These are phyloP conservation scores for Volvox carteri DNA, from an alignment of 163 green algal species.

Conservation along the genomic window DNA sequence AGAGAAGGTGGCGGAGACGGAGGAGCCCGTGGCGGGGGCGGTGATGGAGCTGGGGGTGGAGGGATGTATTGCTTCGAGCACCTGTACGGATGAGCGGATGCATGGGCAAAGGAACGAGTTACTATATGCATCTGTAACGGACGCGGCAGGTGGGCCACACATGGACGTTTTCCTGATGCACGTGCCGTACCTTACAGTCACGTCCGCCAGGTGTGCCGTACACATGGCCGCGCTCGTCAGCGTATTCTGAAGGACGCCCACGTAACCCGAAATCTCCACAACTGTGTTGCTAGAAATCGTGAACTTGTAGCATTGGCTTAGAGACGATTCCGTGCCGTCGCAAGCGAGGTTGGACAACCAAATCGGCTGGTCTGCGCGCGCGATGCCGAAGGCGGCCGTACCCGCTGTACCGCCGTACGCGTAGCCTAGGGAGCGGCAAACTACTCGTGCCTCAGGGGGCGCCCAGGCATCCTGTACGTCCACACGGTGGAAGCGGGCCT, in stretches of 20 bases:
- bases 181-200: constrained; percentile 23
- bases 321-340: background rate
- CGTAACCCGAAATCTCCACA: constrained; percentile 12
- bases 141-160: background rate
- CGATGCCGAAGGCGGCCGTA: constrained; percentile 10
- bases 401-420: background rate
- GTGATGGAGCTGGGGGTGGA: constrained; percentile 8
- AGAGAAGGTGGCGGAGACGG: background rate
- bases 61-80: constrained; percentile 41
- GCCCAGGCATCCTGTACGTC: constrained; percentile 28
- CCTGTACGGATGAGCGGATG: constrained; percentile 4
- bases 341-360: constrained; percentile 9
- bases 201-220: background rate
- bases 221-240: background rate
- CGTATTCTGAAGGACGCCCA: background rate
- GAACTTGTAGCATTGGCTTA: constrained; percentile 16
- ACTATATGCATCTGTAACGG: background rate
- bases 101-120: no score
- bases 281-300: background rate
- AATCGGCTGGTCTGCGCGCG: background rate
- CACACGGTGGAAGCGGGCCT: no score
- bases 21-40: background rate
- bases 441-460: constrained; percentile 6
- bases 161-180: background rate
- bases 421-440: constrained; percentile 15